Conservation (phyloP, 2,329 filamentous ascomycete genomes). For the Cladosporium velox region DNA sequence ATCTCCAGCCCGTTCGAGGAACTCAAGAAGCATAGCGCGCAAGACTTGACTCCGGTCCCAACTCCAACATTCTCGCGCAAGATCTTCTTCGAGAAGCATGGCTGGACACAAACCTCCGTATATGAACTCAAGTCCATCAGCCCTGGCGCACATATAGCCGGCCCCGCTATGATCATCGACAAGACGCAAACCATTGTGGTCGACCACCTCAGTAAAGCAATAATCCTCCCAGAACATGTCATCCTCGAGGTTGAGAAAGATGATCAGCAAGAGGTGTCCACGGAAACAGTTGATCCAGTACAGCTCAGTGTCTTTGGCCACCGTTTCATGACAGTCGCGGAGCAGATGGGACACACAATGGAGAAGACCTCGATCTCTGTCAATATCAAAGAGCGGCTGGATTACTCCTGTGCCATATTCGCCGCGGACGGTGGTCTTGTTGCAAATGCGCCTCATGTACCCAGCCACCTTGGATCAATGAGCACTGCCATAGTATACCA, state of each 20-base stretch:
- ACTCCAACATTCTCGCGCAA: conserved; percentile 45
- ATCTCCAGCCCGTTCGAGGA: conserved; percentile 70
- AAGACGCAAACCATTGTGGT: conserved; percentile 51
- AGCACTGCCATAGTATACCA: conserved; percentile 45
- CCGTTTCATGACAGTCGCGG: conserved; percentile 61
- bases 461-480: conserved; percentile 49
- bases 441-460: conserved; percentile 47
- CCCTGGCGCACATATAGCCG: conserved; percentile 29
- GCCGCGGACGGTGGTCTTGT: conserved; percentile 46
- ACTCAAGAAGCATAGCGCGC: conserved; percentile 73
- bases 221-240: conserved; percentile 42
- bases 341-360: conserved; percentile 60
- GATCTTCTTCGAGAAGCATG: conserved; percentile 79
- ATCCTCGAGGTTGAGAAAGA: conserved; percentile 67
- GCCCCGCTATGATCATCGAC: conserved; percentile 41
- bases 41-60: conserved; percentile 65
- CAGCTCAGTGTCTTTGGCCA: conserved; percentile 58
- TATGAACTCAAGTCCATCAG: conserved; percentile 31
- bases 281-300: conserved; percentile 45
- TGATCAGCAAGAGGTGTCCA: conserved; percentile 38
- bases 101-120: conserved; percentile 69
- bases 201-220: conserved; percentile 41
- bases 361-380: conserved; percentile 59
- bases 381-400: conserved; percentile 48
- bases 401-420: conserved; percentile 50